Percentiles rank a stretch among this genome's conserved stretches.
Conservation (phyloP, 345 rosid species). For the Lumnitzera racemosa region DNA sequence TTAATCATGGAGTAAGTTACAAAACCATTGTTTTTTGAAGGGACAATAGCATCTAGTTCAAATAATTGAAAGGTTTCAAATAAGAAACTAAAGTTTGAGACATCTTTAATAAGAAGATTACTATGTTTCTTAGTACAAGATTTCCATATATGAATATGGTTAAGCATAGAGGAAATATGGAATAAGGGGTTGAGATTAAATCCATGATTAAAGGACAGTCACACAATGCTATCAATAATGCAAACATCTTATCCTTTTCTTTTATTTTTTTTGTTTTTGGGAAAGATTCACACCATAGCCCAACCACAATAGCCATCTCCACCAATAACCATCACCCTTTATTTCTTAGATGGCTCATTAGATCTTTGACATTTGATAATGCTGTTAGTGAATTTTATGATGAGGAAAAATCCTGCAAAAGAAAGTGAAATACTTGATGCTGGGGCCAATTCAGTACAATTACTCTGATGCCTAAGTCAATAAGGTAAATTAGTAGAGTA, state of each 20-base stretch:
- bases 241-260: slow-evolving; percentile 65
- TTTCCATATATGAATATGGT: slow-evolving; percentile 78
- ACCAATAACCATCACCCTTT: slow-evolving; percentile 86
- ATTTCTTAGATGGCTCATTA: slow-evolving; percentile 34
- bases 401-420: too few species aligned
- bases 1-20: slow-evolving; percentile 98
- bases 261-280: slow-evolving; percentile 22
- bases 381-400: too few species aligned
- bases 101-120: slow-evolving; percentile 71
- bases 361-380: slow-evolving; percentile 1
- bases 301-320: slow-evolving; percentile 81
- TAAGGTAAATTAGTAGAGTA: too few species aligned
- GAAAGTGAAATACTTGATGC: too few species aligned
- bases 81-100: slow-evolving; percentile 89
- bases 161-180: slow-evolving; percentile 77
- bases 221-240: slow-evolving; percentile 71
- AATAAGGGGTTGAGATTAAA: slow-evolving; percentile 84
- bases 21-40: slow-evolving; percentile 80
- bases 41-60: slow-evolving; percentile 84
- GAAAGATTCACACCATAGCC: slow-evolving; percentile 93
- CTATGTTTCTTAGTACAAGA: slow-evolving; percentile 71
- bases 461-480: too few species aligned
- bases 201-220: slow-evolving; percentile 84
- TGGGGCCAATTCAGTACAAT: rapidly evolving
- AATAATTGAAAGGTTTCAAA: slow-evolving; percentile 71